phyloP scores from a whole-genome alignment of 1,284 basidiomycete species.

The Agaricales sp. region DNA sequence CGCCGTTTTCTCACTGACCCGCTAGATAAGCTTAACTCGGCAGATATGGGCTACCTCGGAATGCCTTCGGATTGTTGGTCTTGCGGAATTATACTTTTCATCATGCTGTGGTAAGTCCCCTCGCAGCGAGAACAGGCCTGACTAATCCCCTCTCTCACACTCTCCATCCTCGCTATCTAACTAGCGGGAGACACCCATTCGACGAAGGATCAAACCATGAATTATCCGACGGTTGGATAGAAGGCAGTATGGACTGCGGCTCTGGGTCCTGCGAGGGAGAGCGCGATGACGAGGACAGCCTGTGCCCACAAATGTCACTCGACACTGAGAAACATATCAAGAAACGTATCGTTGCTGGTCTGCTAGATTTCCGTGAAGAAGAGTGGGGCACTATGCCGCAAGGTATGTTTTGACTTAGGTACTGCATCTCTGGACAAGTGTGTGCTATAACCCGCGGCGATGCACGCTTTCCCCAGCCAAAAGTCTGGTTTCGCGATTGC shows the following conservation, averaged over 20 bases:
- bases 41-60: slow-evolving; percentile 61
- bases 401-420: slow-evolving; percentile 31
- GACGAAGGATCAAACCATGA: slow-evolving; percentile 34
- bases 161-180: slow-evolving; percentile 8
- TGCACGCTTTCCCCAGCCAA: slow-evolving; percentile 45
- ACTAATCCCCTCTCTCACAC: slow-evolving; percentile 1
- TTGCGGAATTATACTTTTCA: slow-evolving; percentile 66
- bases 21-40: background rate
- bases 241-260: slow-evolving; percentile 4
- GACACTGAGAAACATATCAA: slow-evolving; percentile 52
- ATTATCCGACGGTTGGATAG: slow-evolving; percentile 15
- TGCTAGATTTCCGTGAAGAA: slow-evolving; percentile 39
- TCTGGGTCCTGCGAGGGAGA: slow-evolving; percentile 15
- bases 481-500: slow-evolving; percentile 42
- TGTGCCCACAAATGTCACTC: slow-evolving; percentile 36
- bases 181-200: slow-evolving; percentile 65
- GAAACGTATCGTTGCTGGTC: slow-evolving; percentile 53
- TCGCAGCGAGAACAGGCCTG: too few relatives aligned
- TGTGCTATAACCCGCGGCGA: slow-evolving; percentile 1
- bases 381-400: slow-evolving; percentile 46
- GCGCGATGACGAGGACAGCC: slow-evolving; percentile 21
- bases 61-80: slow-evolving; percentile 84
- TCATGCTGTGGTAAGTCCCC: slow-evolving; percentile 64
- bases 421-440: background rate
- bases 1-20: background rate